Percentiles rank a stretch among this genome's conserved stretches.
These are phyloP conservation scores for Linnemannia elongata DNA, from an alignment of 192 early-diverging fungal genomes.

Conservation along the genomic window DNA sequence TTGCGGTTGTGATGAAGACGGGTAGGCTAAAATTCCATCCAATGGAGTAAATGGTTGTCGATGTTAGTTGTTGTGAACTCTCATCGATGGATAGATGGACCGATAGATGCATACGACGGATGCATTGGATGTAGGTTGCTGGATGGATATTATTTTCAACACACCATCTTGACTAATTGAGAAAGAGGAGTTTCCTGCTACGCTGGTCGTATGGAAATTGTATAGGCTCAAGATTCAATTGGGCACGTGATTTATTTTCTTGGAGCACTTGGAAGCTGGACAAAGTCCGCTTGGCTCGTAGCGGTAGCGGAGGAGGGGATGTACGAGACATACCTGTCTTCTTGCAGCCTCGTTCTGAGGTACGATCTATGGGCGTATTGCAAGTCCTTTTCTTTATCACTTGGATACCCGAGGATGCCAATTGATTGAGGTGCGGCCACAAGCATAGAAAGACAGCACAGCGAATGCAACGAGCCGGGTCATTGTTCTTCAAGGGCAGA, in stretches of 20 bases:
- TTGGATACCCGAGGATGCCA: too few relatives aligned
- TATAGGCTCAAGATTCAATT: not conserved
- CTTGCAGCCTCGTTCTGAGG: too few relatives aligned
- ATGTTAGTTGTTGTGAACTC: not conserved
- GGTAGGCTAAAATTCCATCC: constrained; percentile 72
- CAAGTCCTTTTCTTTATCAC: too few relatives aligned
- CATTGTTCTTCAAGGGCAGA: too few relatives aligned
- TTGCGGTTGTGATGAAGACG: constrained; percentile 91
- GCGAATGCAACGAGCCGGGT: too few relatives aligned
- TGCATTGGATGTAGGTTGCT: not conserved
- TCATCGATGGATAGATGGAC: constrained; percentile 1
- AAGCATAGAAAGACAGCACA: too few relatives aligned
- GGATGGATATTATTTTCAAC: constrained; percentile 1
- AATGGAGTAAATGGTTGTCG: not conserved
- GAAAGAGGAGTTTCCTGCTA: not conserved
- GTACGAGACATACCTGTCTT: too few relatives aligned
- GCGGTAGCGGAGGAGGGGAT: too few relatives aligned
- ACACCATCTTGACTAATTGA: constrained; percentile 11
- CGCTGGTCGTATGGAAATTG: not conserved
- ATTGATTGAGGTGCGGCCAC: too few relatives aligned
- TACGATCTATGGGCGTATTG: too few relatives aligned
- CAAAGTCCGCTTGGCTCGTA: too few relatives aligned
- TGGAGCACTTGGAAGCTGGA: too few relatives aligned
- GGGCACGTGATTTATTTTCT: not conserved
- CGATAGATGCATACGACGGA: not conserved